Evolutionary conservation across 2,329 filamentous ascomycete genomes (phyloP).

Genomic region (Pyrenophora tritici-repentis): DNA sequence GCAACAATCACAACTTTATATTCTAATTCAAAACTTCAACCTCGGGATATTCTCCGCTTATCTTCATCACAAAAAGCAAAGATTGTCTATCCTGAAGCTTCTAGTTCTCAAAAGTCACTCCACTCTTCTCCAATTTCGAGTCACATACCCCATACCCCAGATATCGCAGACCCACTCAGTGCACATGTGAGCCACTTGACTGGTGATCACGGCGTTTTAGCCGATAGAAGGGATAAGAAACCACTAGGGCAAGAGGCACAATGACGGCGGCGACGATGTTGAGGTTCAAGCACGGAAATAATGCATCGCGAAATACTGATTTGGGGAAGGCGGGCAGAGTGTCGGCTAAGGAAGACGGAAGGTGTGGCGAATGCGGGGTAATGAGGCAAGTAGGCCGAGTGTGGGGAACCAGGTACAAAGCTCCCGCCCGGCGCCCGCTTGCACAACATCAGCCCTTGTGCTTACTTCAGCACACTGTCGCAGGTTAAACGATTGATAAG

Average conservation of each 20-base stretch:
- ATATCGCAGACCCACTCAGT: slow-evolving; percentile 9
- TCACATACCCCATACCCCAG: slow-evolving; percentile 13
- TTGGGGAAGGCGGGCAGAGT: slow-evolving; percentile 10
- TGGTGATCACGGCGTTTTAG: slow-evolving; percentile 11
- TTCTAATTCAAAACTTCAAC: background rate
- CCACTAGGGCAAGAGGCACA: background rate
- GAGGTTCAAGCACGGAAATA: slow-evolving; percentile 9
- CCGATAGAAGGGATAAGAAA: slow-evolving; percentile 6
- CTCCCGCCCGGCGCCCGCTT: background rate
- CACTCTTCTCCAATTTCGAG: slow-evolving; percentile 5
- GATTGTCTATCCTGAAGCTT: slow-evolving; percentile 4
- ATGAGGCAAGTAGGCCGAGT: slow-evolving; percentile 13
- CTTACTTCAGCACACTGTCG: background rate
- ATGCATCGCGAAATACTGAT: slow-evolving; percentile 12
- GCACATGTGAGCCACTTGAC: background rate
- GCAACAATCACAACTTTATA: slow-evolving; percentile 17
- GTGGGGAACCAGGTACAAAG: slow-evolving; percentile 8
- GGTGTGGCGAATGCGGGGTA: slow-evolving; percentile 18
- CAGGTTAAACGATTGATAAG: no score
- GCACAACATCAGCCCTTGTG: background rate
- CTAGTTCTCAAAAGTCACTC: slow-evolving; percentile 4
- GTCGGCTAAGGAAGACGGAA: slow-evolving; percentile 9
- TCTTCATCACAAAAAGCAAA: slow-evolving; percentile 8
- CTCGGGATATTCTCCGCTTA: slow-evolving; percentile 15
- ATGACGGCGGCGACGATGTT: slow-evolving; percentile 9